Base-by-base conservation (phyloP, 2,329 filamentous ascomycete species). In the Helotiales sp. region DNA sequence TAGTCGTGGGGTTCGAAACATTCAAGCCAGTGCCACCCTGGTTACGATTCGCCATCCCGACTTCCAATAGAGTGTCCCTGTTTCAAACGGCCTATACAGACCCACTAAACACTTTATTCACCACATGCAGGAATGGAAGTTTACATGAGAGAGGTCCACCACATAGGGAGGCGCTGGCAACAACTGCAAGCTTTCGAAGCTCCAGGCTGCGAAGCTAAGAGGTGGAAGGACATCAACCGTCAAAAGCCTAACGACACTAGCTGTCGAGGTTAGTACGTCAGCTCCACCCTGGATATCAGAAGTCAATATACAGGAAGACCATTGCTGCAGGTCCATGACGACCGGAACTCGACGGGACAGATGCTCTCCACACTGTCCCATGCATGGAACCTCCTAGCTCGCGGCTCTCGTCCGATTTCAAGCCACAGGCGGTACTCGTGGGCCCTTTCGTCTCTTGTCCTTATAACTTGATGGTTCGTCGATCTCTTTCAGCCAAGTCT, bases 71-170 rank as follows among this genome's bases (percentile, higher is more conserved):
- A 44, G 22, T 27, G 40, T 5, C 15, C 40, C 13, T 44, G 22
- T 27, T 44, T 44, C 40, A 24, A 44, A 44, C 40, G 7, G 6
- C 40, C 22, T 44, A 24, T 24, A 24, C 25, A 15, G 22, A 36
- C 50, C 38, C 51, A 17, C 27, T 19, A 8, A 31, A 33, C 51
- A 54, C 42, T 58, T 52, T 58, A 54, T 54, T 12, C 22, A 34
- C 36, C 51, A 58, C 51, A 40, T 27, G 42, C 25, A 3, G n/a
- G 46, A 13, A 31, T 48, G 27, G 46, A 48, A 48, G 25, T 27
- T 17, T 48, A 17, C 46, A 12, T 15, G 27, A 13, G 9, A 13
- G 19, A 24, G 22, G 5, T 27, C 40, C 40, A 44, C 40, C 40
- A 5, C 24, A 44, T n/a, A 12, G 8, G 5, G 38, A 25, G 22